Base-by-base conservation (phyloP, 108 stramenopile genomes). In the Nitzschia palea region DNA sequence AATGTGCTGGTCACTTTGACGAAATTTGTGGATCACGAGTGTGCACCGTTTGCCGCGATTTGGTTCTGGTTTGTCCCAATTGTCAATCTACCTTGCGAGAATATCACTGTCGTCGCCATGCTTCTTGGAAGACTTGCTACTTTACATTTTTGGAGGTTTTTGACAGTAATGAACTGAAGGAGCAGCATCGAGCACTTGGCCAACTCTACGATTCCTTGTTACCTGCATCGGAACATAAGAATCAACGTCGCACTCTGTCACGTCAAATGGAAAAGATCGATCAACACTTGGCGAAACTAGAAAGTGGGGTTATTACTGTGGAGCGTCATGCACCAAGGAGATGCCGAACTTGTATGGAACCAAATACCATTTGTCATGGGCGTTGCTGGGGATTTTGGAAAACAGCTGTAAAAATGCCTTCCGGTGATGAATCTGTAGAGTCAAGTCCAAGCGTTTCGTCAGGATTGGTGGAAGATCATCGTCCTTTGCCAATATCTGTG, bases 341-440 rank as follows among this genome's bases (percentile, higher is more conserved):
- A 35, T 91, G 90, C 48, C 72, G 90, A 30, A 81, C 87, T 1
- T 91, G 90, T 44, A 67, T 78, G 33, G 84, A 87, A 57, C 71
- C 81, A 27, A 35, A 50, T 3, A 63, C 72, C 15, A 58, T 77
- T 37, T 91, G 90, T 58, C 81, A 91, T 65, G 90, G 90, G 23
- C 53, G 62, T 8, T 91, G 90, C 67, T 91, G 86, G 86, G 90
- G 90, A 2, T 91, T 91, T 66, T 91, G 90, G 90, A 86, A 81
- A 23, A 31, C 51, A 51, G 25, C 43, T 27, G 17, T 53, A 23
- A 36, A 23, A 68, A 33, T 20, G 22, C 51, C 22, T 42, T 37
- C 58, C 51, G 37, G 59, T 3, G 63, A 45, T 25, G 44, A 53
- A 44, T 28, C 9, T 40, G 33, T 26, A 18, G 54, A 73, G 62